These are phyloP conservation scores for Cutaneotrichosporon cutaneum DNA, from an alignment of 1,284 basidiomycete genomes.

Conservation along the genomic window DNA sequence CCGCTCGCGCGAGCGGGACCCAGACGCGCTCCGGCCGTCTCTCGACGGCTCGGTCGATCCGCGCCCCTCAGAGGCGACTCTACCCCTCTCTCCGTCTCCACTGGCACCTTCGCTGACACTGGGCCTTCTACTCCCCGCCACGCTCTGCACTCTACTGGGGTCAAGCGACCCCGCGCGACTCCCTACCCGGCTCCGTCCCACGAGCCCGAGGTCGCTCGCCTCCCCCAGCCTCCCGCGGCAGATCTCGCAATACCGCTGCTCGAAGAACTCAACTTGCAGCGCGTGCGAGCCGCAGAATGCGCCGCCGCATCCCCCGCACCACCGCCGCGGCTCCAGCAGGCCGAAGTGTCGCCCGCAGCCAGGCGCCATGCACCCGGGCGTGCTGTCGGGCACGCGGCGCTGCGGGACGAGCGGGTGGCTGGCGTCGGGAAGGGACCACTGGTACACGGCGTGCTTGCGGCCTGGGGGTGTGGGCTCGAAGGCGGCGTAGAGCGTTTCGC, in stretches of 20 bases:
- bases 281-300: conserved; percentile 50
- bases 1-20: background rate
- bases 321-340: conserved; percentile 48
- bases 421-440: conserved; percentile 52
- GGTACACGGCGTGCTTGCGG: conserved; percentile 41
- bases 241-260: conserved; percentile 44
- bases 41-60: background rate
- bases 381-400: conserved; percentile 44
- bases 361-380: conserved; percentile 43
- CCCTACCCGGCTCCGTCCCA: conserved; percentile 11
- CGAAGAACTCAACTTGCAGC: conserved; percentile 45
- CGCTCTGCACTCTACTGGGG: background rate
- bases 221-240: conserved; percentile 43
- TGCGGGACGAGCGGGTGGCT: conserved; percentile 19
- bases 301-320: conserved; percentile 52
- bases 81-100: background rate
- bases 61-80: background rate
- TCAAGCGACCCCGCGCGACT: background rate
- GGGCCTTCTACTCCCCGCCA: background rate
- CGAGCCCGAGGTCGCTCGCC: conserved; percentile 34
- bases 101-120: background rate
- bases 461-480: conserved; percentile 29
- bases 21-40: background rate
- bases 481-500: conserved; percentile 50
- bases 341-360: conserved; percentile 46